Percentiles rank a stretch among this genome's conserved stretches.
Conservation (phyloP, 1,284 basidiomycete genomes). For the Trichosporon faecale region DNA sequence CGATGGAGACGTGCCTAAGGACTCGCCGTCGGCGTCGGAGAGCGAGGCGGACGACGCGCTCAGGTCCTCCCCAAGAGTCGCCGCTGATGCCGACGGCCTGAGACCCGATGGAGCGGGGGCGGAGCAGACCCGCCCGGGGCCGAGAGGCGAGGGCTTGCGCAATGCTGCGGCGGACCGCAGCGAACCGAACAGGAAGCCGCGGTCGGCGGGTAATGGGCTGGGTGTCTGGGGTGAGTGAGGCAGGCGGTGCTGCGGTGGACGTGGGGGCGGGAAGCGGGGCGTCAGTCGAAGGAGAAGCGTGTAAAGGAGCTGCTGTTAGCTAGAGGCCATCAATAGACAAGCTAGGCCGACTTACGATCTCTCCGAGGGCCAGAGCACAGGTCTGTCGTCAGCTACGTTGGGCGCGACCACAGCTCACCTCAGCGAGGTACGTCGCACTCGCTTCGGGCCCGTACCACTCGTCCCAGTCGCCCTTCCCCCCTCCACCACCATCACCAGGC, state of each 20-base stretch:
- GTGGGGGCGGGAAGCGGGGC: neutral
- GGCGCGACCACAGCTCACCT: neutral
- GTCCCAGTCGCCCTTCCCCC: neutral
- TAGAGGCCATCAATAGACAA: neutral
- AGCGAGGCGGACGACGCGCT: neutral
- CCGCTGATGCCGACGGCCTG: neutral
- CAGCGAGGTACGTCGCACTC: neutral
- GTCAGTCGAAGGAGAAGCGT: neutral
- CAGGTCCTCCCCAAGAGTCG: neutral
- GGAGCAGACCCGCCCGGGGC: neutral
- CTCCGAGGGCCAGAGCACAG: neutral
- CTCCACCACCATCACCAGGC: neutral
- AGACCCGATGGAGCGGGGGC: neutral
- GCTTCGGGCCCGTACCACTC: constrained; percentile 6
- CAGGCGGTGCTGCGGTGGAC: neutral
- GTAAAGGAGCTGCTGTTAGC: neutral
- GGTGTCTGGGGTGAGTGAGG: neutral
- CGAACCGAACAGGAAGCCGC: neutral
- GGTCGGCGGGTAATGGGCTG: neutral
- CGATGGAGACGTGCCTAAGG: neutral
- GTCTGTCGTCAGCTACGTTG: neutral
- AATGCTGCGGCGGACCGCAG: neutral
- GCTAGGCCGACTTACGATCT: neutral
- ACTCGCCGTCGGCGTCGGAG: neutral
- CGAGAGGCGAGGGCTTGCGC: neutral